These are phyloP conservation scores for Trametes cingulata DNA, from an alignment of 768 basidiomycete species.

Conservation along the genomic window DNA sequence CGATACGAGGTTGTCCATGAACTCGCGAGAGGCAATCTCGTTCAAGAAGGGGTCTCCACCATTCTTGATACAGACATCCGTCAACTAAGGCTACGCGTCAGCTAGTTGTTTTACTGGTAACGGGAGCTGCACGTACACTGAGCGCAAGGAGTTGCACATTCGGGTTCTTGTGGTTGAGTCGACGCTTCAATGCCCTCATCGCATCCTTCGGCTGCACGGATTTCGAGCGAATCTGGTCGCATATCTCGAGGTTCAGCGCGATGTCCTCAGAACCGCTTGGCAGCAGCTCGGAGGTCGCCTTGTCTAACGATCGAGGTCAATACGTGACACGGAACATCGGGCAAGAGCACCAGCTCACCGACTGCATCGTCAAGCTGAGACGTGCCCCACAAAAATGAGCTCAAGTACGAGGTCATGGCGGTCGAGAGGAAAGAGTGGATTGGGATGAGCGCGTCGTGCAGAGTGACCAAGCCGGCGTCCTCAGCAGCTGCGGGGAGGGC, in stretches of 20 bases:
- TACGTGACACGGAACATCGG: neutral
- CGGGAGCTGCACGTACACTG: conserved; percentile 51
- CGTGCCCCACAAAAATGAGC: conserved; percentile 77
- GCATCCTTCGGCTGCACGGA: conserved; percentile 82
- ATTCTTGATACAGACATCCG: conserved; percentile 95
- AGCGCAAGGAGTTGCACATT: conserved; percentile 92
- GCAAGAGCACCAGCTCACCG: conserved; percentile 49
- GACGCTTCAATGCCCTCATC: conserved; percentile 83
- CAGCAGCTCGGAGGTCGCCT: conserved; percentile 89
- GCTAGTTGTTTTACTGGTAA: neutral
- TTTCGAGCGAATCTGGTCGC: conserved; percentile 95
- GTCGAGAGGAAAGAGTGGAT: conserved; percentile 10
- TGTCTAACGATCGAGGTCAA: conserved; percentile 53
- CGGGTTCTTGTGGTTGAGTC: conserved; percentile 92
- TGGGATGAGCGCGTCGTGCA: conserved; percentile 18
- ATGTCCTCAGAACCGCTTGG: conserved; percentile 88
- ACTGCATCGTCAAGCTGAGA: conserved; percentile 83
- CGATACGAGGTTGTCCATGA: conserved; percentile 90
- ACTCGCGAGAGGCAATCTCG: conserved; percentile 86
- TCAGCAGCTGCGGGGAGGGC: conserved; percentile 8
- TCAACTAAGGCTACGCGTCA: conserved; percentile 51
- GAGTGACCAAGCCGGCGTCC: conserved; percentile 10
- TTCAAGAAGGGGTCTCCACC: conserved; percentile 88
- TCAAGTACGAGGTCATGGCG: conserved; percentile 55
- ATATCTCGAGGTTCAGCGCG: conserved; percentile 91